Percentiles rank a stretch among this genome's conserved stretches.
Conservation (phyloP, 306 rosid genomes). For the Hippophae gyantsensis region DNA sequence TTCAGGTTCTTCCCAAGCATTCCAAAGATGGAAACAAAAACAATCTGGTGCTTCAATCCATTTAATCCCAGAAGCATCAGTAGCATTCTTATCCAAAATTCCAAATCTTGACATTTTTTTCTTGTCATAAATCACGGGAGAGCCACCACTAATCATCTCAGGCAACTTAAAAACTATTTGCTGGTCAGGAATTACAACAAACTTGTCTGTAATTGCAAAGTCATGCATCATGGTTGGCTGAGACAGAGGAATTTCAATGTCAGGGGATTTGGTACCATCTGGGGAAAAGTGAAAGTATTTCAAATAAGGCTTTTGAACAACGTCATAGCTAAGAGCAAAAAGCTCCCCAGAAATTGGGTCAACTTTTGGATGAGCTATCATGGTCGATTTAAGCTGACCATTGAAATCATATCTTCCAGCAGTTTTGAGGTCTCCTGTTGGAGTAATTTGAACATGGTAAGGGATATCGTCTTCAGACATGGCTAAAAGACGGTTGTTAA, state of each 20-base stretch:
- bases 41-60: slow-evolving; percentile 91
- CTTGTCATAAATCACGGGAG: slow-evolving; percentile 71
- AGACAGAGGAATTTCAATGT: slow-evolving; percentile 52
- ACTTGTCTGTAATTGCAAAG: slow-evolving; percentile 66
- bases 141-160: slow-evolving; percentile 81
- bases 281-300: slow-evolving; percentile 58
- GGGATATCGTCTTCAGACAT: slow-evolving; percentile 83
- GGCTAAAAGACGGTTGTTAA: slow-evolving; percentile 58
- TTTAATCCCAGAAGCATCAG: slow-evolving; percentile 25
- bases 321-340: slow-evolving; percentile 56
- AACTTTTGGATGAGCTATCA: slow-evolving; percentile 89
- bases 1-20: slow-evolving; percentile 83
- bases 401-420: slow-evolving; percentile 60
- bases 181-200: slow-evolving; percentile 81
- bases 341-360: slow-evolving; percentile 66
- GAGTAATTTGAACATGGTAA: slow-evolving; percentile 49
- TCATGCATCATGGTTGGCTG: slow-evolving; percentile 94
- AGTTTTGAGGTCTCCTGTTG: slow-evolving; percentile 64
- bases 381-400: slow-evolving; percentile 48
- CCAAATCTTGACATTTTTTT: slow-evolving; percentile 63
- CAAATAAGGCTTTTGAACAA: slow-evolving; percentile 66
- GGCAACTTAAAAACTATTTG: slow-evolving; percentile 75
- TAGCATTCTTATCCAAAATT: slow-evolving; percentile 53
- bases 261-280: slow-evolving; percentile 52
- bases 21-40: slow-evolving; percentile 93